Evolutionary conservation across 2,329 filamentous ascomycete genomes (phyloP).

Genomic region (Talaromyces islandicus): DNA sequence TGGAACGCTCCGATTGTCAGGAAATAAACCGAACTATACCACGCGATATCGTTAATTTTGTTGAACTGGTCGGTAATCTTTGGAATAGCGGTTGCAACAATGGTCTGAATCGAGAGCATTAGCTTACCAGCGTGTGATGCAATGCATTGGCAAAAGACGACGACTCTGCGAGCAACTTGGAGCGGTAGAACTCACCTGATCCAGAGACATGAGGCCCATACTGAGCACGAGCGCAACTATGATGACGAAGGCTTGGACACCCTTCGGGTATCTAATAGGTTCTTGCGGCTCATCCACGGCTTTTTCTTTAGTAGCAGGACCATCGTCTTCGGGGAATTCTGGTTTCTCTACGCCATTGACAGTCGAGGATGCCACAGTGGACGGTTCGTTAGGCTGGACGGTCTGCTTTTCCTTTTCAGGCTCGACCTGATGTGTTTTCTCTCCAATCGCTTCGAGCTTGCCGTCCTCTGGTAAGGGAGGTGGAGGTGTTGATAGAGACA

Average conservation of each 20-base stretch:
- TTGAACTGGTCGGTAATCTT: constrained; percentile 19
- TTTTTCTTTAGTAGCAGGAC: neutral
- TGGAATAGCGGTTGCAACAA: constrained; percentile 26
- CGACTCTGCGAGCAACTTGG: neutral
- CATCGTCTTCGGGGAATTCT: neutral
- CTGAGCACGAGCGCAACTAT: constrained; percentile 12
- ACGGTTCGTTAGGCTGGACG: neutral
- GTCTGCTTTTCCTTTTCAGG: neutral
- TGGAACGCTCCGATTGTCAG: constrained; percentile 27
- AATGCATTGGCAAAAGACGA: neutral
- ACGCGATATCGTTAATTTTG: constrained; percentile 24
- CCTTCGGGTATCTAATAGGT: neutral
- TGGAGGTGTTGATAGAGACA: neutral
- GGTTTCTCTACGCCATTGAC: neutral
- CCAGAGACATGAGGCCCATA: constrained; percentile 11
- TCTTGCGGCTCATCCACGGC: neutral
- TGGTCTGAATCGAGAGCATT: constrained; percentile 18
- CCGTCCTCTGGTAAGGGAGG: neutral
- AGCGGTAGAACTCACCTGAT: constrained; percentile 12
- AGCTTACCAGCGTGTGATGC: too few relatives aligned
- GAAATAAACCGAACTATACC: constrained; percentile 32
- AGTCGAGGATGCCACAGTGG: neutral
- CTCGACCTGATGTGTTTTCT: neutral
- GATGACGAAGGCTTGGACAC: constrained; percentile 6
- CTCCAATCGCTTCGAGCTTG: neutral